Base-by-base conservation (phyloP, 208 protist genomes). In the Acanthamoeba culbertsoni region DNA sequence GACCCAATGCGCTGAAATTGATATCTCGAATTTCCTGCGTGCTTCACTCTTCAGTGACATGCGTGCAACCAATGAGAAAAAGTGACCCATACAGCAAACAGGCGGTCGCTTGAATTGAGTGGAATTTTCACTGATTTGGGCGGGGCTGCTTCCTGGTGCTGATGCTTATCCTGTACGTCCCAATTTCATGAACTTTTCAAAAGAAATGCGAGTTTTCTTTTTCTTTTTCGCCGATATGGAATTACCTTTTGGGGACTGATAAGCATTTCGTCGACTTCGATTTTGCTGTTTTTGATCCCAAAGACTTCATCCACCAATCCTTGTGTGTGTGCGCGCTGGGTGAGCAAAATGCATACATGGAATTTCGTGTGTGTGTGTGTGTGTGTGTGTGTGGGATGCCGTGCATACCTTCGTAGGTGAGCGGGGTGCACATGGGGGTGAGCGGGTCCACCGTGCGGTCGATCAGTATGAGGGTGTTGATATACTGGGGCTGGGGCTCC, bases 221-320 rank as follows among this genome's bases (percentile, higher is more conserved):
- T 92, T 92, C 59, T 84, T 94, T 6, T 71, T 53, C 1, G 40
- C 89, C 71, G 73, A 63, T 57, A 93, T 91, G 37, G 48, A 0
- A n/a, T n/a, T 31, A 51, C 90, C 23, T 84, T 53, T 23, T 63
- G 59, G 16, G 73, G 33, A n/a, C 45, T 68, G 63, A 26, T 57
- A 33, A 95, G 18, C 4, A 93, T 31, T 18, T 89, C 86, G 35
- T 92, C 90, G 51, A 95, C 45, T 31, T 95, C 75, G 16, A 95
- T 37, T n/a, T 86, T 62, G 18, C 43, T 92, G 51, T 95, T 96
- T 26, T 96, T 93, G 20, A 97, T 97, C 12, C 89, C 90, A 46
- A 96, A 95, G 6, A 96, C 37, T 33, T 97, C 96, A 57, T 97
- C 96, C 6, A 97, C 95, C 43, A 97, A 82, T 40, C 82, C n/a